Percentiles rank a stretch among this genome's conserved stretches.
Conservation (phyloP, 1,284 basidiomycete species). For the Tilletiaria anomala region DNA sequence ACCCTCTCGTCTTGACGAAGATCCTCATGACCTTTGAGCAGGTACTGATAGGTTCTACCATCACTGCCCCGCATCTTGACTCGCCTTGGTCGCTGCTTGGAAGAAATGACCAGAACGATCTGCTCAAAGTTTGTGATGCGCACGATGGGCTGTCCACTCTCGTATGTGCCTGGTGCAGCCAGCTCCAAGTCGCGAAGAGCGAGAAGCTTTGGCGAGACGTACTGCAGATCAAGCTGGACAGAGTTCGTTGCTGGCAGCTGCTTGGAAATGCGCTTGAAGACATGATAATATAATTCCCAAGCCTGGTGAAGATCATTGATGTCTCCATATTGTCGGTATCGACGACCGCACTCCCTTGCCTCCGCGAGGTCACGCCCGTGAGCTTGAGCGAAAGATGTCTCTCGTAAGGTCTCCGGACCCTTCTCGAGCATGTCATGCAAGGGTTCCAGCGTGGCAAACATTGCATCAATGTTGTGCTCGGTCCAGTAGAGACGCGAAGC, state of each 20-base stretch:
- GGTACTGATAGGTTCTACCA: conserved; percentile 82
- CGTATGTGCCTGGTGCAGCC: conserved; percentile 92
- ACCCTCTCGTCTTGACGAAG: conserved; percentile 96
- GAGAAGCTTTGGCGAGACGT: conserved; percentile 83
- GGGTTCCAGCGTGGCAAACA: conserved; percentile 88
- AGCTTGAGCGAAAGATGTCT: conserved; percentile 86
- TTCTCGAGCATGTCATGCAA: conserved; percentile 84
- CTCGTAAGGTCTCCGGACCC: conserved; percentile 90
- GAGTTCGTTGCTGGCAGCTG: conserved; percentile 78
- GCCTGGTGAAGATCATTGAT: conserved; percentile 80
- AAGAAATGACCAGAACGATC: conserved; percentile 61
- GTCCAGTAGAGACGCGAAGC: conserved; percentile 94
- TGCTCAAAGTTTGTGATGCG: conserved; percentile 56
- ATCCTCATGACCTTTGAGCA: conserved; percentile 96
- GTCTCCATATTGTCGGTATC: conserved; percentile 76
- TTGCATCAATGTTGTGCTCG: conserved; percentile 94
- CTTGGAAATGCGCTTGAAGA: conserved; percentile 93
- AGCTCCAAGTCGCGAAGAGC: conserved; percentile 79
- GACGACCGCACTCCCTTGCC: conserved; percentile 78
- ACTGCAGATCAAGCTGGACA: conserved; percentile 70
- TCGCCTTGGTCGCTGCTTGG: conserved; percentile 92
- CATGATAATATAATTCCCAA: conserved; percentile 97
- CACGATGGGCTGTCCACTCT: conserved; percentile 71
- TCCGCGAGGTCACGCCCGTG: conserved; percentile 87
- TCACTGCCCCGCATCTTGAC: conserved; percentile 80